phyloP scores from a whole-genome alignment of 305 asterid genomes.

The Rubia peregrina region DNA sequence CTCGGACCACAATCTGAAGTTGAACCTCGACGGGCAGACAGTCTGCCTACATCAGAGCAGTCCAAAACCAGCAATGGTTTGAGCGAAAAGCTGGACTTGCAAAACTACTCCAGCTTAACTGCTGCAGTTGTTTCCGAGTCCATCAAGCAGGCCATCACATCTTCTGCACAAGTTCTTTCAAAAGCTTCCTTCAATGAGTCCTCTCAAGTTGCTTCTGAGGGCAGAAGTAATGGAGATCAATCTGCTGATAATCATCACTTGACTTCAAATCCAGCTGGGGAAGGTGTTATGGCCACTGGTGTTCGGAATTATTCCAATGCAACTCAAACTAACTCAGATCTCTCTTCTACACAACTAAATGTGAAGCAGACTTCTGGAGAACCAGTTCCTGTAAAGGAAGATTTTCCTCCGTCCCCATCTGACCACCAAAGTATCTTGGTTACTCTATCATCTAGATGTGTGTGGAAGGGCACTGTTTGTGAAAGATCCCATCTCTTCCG shows the following conservation, averaged over 20 bases:
- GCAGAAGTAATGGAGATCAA: slow-evolving; percentile 27
- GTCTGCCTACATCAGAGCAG: slow-evolving; percentile 48
- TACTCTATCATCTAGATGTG: slow-evolving; percentile 80
- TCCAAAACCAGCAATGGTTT: slow-evolving; percentile 30
- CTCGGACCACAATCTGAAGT: slow-evolving; percentile 39
- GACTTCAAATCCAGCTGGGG: slow-evolving; percentile 20
- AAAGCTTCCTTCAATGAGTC: slow-evolving; percentile 29
- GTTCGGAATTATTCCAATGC: slow-evolving; percentile 28
- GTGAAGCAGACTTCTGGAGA: slow-evolving; percentile 36
- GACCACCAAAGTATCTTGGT: slow-evolving; percentile 92
- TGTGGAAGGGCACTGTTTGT: slow-evolving; percentile 94
- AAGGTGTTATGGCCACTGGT: slow-evolving; percentile 15
- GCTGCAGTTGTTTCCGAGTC: slow-evolving; percentile 30
- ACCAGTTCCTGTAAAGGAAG: slow-evolving; percentile 51
- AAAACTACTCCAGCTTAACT: slow-evolving; percentile 22
- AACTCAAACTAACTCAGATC: slow-evolving; percentile 23
- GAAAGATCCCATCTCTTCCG: slow-evolving; percentile 89
- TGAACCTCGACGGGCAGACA: slow-evolving; percentile 48
- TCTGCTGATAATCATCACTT: slow-evolving; percentile 22
- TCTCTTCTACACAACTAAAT: slow-evolving; percentile 34
- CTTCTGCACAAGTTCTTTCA: slow-evolving; percentile 29
- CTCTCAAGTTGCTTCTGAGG: slow-evolving; percentile 30
- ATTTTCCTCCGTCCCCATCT: slow-evolving; percentile 77
- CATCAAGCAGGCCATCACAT: slow-evolving; percentile 28
- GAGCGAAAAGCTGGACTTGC: slow-evolving; percentile 27